A percentile compares a stretch with the other conserved stretches of the same genome.
phyloP scores from a whole-genome alignment of 2,329 filamentous ascomycete species.

The Exophiala sp. region DNA sequence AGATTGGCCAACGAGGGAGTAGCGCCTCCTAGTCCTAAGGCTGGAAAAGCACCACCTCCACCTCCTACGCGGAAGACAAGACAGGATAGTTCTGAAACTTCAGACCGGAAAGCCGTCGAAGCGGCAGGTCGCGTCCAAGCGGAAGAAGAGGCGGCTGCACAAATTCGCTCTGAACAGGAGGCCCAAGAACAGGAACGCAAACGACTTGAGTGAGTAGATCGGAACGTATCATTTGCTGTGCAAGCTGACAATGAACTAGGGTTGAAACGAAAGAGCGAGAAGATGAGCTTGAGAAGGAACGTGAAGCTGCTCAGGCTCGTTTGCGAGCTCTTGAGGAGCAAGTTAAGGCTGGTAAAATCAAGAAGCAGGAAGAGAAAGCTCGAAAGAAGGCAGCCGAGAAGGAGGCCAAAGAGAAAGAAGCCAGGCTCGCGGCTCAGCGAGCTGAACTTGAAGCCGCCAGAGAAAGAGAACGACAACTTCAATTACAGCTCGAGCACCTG shows the following conservation, averaged over 20 bases:
- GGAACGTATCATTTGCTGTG: neutral
- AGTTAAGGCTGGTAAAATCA: conserved; percentile 84
- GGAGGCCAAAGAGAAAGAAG: conserved; percentile 82
- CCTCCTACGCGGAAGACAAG: conserved; percentile 69
- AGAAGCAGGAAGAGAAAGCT: conserved; percentile 93
- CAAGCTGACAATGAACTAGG: conserved; percentile 47
- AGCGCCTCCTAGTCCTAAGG: conserved; percentile 43
- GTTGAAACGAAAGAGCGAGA: conserved; percentile 68
- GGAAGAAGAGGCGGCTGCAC: conserved; percentile 63
- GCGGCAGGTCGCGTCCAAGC: conserved; percentile 52
- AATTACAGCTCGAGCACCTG: conserved; percentile 74
- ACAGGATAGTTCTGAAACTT: conserved; percentile 49
- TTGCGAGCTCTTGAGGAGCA: conserved; percentile 89
- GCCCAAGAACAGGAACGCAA: conserved; percentile 67
- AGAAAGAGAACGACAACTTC: conserved; percentile 82
- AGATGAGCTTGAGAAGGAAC: conserved; percentile 71
- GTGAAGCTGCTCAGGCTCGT: conserved; percentile 72
- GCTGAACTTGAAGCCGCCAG: conserved; percentile 88
- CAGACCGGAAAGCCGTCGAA: conserved; percentile 52
- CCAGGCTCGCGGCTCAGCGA: conserved; percentile 72
- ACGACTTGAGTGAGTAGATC: conserved; percentile 69
- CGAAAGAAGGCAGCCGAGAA: conserved; percentile 81
- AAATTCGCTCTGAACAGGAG: conserved; percentile 63
- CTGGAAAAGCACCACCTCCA: conserved; percentile 63
- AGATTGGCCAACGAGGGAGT: conserved; percentile 72